Percentiles rank a stretch among this genome's conserved stretches.
These are phyloP conservation scores for Naegleria gruberi DNA, from an alignment of 208 protist genomes.

Conservation along the genomic window DNA sequence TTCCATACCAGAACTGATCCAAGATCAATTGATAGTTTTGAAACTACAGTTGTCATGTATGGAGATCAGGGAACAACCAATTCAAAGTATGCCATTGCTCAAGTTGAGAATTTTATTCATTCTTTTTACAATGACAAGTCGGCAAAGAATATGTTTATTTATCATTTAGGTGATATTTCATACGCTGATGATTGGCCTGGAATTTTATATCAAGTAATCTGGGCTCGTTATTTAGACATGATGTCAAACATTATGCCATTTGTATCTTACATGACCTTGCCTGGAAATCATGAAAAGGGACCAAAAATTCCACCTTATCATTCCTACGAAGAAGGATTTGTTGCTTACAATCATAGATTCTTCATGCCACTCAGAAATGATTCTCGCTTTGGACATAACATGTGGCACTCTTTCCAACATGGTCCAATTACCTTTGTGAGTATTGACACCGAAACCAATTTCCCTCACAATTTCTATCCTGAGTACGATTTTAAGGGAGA, in stretches of 20 bases:
- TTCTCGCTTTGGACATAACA: neutral
- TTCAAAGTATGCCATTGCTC: neutral
- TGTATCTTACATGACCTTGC: neutral
- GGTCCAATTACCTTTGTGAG: conserved; percentile 44
- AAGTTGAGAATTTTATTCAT: neutral
- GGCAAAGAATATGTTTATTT: neutral
- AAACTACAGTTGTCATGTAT: neutral
- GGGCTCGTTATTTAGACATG: neutral
- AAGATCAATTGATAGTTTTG: neutral
- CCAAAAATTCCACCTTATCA: neutral
- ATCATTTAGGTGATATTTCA: neutral
- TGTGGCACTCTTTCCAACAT: conserved; percentile 44
- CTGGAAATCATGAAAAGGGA: neutral
- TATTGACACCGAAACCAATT: conserved; percentile 43
- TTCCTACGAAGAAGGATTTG: neutral
- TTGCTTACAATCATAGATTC: neutral
- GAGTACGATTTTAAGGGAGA: conserved; percentile 33
- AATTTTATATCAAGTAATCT: neutral
- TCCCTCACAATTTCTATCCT: conserved; percentile 7
- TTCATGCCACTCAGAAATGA: neutral
- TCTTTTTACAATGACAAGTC: neutral
- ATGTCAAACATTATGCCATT: neutral
- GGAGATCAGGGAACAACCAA: neutral
- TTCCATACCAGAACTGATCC: neutral
- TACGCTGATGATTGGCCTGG: neutral